Evolutionary conservation across 2,329 filamentous ascomycete species (phyloP), one percentile per base, ranked within the genome.

Genomic region (Phaeomoniella chlamydospora): DNA sequence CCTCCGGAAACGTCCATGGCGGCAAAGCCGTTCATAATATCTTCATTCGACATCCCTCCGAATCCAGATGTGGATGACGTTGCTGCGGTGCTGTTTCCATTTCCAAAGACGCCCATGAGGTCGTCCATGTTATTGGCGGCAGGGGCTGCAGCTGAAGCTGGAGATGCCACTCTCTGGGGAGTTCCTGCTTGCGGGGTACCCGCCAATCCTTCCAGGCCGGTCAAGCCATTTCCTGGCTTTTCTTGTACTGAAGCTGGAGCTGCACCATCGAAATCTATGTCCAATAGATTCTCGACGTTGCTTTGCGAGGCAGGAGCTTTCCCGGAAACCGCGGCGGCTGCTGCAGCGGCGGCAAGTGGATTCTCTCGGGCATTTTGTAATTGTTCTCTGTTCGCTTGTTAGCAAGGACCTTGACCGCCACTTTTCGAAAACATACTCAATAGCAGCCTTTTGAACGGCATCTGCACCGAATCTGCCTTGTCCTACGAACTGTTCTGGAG

Each of bases 401-500:
- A n/a, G n/a, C n/a, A n/a, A n/a, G n/a, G n/a, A n/a, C n/a, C n/a
- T n/a, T n/a, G n/a, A n/a, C n/a, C n/a, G n/a, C n/a, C n/a, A n/a
- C n/a, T n/a, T n/a, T n/a, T n/a, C n/a, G n/a, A n/a, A n/a, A 22
- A 60, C 66, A 38, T 61, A 70, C 64, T 94, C 87, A 53, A 98
- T 94, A 41, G 90, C 90, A 35, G 88, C 88, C 46, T 81, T 80
- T 59, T 96, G 90, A 51, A 98, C 85, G 41, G 84, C 86, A 57
- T 94, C 87, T 34, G 90, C 87, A 26, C 88, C 90, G 48, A 84
- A 94, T 31, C 88, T 78, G 30, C 90, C 90, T 60, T 93, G 86
- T 47, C 90, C 90, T 39, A 98, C 80, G 58, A 98, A 98, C n/a
- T 88, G 86, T 69, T 93, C 85, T 31, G 90, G 87, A 5, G 87